These are phyloP conservation scores for Malania oleifera DNA, from an alignment of 164 flowering plant genomes.

Conservation along the genomic window DNA sequence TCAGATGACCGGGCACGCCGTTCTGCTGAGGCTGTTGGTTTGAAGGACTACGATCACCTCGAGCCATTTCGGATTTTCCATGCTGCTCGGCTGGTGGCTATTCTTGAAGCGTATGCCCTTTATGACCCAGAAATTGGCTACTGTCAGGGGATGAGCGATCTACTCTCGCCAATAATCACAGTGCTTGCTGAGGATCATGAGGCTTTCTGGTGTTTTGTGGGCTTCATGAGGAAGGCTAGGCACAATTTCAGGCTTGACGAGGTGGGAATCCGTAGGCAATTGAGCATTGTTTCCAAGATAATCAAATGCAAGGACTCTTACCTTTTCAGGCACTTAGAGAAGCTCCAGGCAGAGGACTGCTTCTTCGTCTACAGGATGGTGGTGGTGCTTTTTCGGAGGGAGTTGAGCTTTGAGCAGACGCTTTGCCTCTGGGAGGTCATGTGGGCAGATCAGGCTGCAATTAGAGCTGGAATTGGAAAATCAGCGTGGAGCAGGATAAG, in stretches of 20 bases:
- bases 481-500: constrained; percentile 88
- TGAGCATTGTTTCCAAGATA: constrained; percentile 74
- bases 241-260: constrained; percentile 95
- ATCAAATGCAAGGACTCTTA: constrained; percentile 84
- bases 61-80: constrained; percentile 72
- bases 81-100: constrained; percentile 89
- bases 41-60: constrained; percentile 80
- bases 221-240: constrained; percentile 89
- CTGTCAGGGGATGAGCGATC: constrained; percentile 98
- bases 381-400: constrained; percentile 88
- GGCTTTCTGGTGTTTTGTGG: constrained; percentile 97
- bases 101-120: constrained; percentile 92
- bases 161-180: constrained; percentile 77
- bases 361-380: constrained; percentile 97
- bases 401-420: constrained; percentile 79
- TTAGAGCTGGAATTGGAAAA: constrained; percentile 77
- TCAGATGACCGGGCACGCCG: constrained; percentile 55
- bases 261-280: constrained; percentile 80
- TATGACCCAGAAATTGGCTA: constrained; percentile 92
- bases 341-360: constrained; percentile 89
- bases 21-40: constrained; percentile 70
- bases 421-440: constrained; percentile 93
- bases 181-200: constrained; percentile 76
- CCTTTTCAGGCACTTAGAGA: constrained; percentile 80
- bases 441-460: constrained; percentile 98